phyloP scores from a whole-genome alignment of 2,329 filamentous ascomycete genomes.

The Aureobasidium leucospermi region DNA sequence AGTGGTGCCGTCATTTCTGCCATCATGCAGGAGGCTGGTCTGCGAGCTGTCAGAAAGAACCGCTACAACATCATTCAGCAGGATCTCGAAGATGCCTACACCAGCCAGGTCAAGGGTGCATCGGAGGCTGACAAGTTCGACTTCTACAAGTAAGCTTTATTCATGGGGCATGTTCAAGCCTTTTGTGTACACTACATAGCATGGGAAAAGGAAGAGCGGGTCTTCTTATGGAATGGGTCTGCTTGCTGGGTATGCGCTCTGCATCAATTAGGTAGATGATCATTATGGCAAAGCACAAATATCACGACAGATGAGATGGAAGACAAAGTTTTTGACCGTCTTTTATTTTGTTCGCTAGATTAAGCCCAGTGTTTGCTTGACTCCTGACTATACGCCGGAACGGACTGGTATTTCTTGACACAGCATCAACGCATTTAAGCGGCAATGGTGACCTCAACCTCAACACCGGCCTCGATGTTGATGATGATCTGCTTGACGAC shows the following conservation, averaged over 20 bases:
- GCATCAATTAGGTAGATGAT: constrained; percentile 4
- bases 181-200: constrained; percentile 4
- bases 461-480: constrained; percentile 90
- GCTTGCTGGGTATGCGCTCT: constrained; percentile 5
- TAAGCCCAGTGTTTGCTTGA: background rate
- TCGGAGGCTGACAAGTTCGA: constrained; percentile 71
- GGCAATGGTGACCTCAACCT: constrained; percentile 89
- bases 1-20: constrained; percentile 94
- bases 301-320: background rate
- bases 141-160: constrained; percentile 66
- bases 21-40: constrained; percentile 97
- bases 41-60: constrained; percentile 93
- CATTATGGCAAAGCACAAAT: constrained; percentile 11
- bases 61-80: constrained; percentile 98
- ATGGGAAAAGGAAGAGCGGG: background rate
- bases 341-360: constrained; percentile 12
- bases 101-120: constrained; percentile 85
- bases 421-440: constrained; percentile 46
- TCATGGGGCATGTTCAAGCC: background rate
- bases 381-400: constrained; percentile 1
- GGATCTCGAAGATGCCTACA: constrained; percentile 95
- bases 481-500: constrained; percentile 95
- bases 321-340: constrained; percentile 3
- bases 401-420: constrained; percentile 1
- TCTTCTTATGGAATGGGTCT: background rate